These are phyloP conservation scores for Myriosclerotinia scirpicola DNA, from an alignment of 2,329 filamentous ascomycete species.

Conservation along the genomic window DNA sequence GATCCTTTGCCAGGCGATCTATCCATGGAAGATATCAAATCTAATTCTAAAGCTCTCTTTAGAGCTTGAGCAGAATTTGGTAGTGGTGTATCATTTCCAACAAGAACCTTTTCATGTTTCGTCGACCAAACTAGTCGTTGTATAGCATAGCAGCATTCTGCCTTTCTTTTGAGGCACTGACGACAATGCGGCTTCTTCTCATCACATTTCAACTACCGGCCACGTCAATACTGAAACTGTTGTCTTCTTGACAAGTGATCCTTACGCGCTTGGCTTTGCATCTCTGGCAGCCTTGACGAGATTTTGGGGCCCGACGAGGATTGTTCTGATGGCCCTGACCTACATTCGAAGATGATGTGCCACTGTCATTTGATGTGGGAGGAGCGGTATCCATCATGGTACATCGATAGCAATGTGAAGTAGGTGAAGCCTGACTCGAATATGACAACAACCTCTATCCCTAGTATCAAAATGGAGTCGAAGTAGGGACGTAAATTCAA, in stretches of 20 bases:
- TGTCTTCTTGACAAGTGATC: background rate
- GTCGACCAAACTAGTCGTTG: conserved; percentile 38
- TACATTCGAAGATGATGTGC: background rate
- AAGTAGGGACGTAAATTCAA: background rate
- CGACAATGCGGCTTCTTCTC: conserved; percentile 37
- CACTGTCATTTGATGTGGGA: background rate
- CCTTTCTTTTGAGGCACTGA: conserved; percentile 34
- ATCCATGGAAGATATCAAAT: background rate
- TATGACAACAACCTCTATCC: background rate
- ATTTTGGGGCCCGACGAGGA: conserved; percentile 36
- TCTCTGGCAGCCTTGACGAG: conserved; percentile 35
- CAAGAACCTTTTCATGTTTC: conserved; percentile 38
- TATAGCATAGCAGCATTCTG: conserved; percentile 35
- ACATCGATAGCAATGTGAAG: background rate
- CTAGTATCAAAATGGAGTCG: background rate
- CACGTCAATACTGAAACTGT: conserved; percentile 20
- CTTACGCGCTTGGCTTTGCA: conserved; percentile 38
- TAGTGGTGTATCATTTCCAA: background rate
- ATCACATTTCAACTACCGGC: conserved; percentile 37
- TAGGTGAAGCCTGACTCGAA: background rate
- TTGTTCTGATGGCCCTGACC: conserved; percentile 22
- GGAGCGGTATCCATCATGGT: background rate
- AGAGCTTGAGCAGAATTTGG: conserved; percentile 2
- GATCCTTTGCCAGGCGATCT: no score
- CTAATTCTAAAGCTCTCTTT: background rate